These are phyloP conservation scores for Orbilia quercus DNA, from an alignment of 2,329 filamentous ascomycete species.

Conservation along the genomic window DNA sequence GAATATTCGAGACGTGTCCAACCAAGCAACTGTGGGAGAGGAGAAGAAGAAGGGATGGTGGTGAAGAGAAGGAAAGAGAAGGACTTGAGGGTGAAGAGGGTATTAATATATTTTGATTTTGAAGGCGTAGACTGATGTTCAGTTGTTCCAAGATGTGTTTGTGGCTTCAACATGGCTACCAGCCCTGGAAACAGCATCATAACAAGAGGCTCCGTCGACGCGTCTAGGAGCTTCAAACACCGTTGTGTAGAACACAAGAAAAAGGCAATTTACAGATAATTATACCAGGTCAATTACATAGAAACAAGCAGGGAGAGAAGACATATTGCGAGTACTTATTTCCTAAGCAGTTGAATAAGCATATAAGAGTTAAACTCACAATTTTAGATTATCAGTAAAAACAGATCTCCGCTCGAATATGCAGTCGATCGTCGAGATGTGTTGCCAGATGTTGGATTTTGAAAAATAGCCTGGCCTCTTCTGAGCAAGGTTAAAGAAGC, in stretches of 20 bases:
- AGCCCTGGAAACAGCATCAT: too few species aligned
- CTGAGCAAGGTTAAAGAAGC: not conserved
- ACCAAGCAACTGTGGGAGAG: not conserved
- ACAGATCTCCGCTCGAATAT: not conserved
- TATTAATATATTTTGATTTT: not conserved
- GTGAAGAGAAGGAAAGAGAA: not conserved
- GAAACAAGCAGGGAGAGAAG: too few species aligned
- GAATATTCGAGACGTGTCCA: not conserved
- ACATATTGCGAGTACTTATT: too few species aligned
- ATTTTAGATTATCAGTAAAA: too few species aligned
- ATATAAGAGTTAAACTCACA: too few species aligned
- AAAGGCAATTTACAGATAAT: not conserved
- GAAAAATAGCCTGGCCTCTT: not conserved
- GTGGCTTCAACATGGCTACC: not conserved
- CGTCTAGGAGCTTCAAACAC: too few species aligned
- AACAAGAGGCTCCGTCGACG: too few species aligned
- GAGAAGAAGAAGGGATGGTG: not conserved
- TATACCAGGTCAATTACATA: not conserved
- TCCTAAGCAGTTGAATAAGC: too few species aligned
- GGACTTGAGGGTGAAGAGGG: not conserved
- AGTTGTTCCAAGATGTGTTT: not conserved
- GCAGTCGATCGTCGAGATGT: not conserved
- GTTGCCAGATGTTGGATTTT: slow-evolving; percentile 11
- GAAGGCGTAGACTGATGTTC: not conserved
- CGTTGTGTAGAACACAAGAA: not conserved